Percentiles rank a stretch among this genome's conserved stretches.
Conservation (phyloP, 1,284 basidiomycete species). For the Coniferiporia sulphurascens region DNA sequence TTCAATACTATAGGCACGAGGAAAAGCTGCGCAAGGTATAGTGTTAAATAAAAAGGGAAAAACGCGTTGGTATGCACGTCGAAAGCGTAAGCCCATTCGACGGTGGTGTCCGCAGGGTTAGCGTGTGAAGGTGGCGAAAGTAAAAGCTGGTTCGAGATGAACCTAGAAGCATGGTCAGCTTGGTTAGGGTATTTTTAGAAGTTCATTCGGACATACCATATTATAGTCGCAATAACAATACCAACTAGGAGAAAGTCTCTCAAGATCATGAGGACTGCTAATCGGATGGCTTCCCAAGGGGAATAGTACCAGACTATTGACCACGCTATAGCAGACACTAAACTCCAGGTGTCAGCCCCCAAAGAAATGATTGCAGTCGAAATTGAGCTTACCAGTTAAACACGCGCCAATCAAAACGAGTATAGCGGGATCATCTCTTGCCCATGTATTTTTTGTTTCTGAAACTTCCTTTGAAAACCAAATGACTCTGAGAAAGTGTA, state of each 20-base stretch:
- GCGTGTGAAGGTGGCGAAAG: conserved; percentile 72
- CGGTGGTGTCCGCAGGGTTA: conserved; percentile 63
- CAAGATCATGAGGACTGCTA: conserved; percentile 78
- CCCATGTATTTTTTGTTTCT: conserved; percentile 99
- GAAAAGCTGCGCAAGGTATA: conserved; percentile 83
- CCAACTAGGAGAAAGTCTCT: conserved; percentile 84
- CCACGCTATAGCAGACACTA: conserved; percentile 81
- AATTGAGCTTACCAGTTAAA: conserved; percentile 54
- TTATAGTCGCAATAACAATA: conserved; percentile 63
- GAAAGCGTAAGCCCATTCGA: conserved; percentile 92
- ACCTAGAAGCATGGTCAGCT: conserved; percentile 35
- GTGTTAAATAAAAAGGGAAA: conserved; percentile 85
- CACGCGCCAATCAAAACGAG: conserved; percentile 78
- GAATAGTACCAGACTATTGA: conserved; percentile 74
- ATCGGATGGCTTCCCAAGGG: conserved; percentile 48
- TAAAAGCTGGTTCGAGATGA: conserved; percentile 67
- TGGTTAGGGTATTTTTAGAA: not conserved
- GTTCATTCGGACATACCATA: conserved; percentile 54
- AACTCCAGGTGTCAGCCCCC: not conserved
- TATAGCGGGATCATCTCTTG: conserved; percentile 92
- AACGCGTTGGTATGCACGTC: conserved; percentile 95
- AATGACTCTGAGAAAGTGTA: not conserved
- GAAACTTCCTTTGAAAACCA: conserved; percentile 6
- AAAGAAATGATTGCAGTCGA: not conserved
- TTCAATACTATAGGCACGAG: conserved; percentile 77